Conservation (phyloP, 2,329 filamentous ascomycete species). For the Emmonsia crescens region DNA sequence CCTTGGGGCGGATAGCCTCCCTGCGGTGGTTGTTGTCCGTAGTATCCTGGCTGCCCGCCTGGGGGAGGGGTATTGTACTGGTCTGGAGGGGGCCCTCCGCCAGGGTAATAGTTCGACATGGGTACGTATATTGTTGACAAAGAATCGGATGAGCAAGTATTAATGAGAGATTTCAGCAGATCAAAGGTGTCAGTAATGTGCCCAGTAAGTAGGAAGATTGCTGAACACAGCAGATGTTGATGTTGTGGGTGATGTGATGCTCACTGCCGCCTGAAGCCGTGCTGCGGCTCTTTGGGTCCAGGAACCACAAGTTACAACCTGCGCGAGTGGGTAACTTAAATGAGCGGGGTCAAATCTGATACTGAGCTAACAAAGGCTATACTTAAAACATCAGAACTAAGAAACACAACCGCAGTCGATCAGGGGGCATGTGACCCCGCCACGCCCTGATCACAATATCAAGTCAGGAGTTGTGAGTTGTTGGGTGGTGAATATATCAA, state of each 20-base stretch:
- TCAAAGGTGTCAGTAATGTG: background rate
- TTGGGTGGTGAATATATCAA: too few species aligned
- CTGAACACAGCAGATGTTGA: background rate
- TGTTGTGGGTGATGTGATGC: background rate
- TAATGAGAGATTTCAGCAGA: background rate
- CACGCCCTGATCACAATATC: too few species aligned
- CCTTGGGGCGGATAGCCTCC: conserved; percentile 16
- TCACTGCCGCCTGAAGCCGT: background rate
- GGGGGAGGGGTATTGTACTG: conserved; percentile 1
- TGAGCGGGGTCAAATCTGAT: background rate
- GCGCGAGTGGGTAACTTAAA: too few species aligned
- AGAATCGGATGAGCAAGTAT: background rate
- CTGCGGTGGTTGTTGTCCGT: conserved; percentile 4
- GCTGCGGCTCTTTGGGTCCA: background rate
- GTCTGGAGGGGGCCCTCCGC: conserved; percentile 9
- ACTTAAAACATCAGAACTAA: too few species aligned
- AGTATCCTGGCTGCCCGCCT: conserved; percentile 5
- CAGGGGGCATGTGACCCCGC: too few species aligned
- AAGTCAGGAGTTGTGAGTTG: too few species aligned
- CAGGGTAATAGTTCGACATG: conserved; percentile 9
- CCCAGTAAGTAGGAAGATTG: too few species aligned
- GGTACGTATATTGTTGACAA: background rate
- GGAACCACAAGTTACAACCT: background rate
- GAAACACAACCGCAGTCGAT: too few species aligned
- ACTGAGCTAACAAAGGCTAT: too few species aligned